These are phyloP conservation scores for Silene noctiflora DNA, from an alignment of 179 eudicot species.

Conservation along the genomic window DNA sequence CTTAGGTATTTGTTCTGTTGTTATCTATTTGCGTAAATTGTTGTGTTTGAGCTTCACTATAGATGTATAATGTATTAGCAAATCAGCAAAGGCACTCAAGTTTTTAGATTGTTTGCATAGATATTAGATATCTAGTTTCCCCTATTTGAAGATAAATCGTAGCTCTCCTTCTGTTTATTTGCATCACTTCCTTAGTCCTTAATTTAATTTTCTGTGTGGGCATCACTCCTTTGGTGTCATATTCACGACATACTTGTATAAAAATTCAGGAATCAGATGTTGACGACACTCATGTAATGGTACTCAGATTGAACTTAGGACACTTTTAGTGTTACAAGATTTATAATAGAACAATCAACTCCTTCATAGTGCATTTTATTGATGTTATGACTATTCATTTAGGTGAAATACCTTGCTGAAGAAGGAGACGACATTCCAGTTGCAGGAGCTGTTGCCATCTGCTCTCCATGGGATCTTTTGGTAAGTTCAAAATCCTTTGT, in stretches of 20 bases:
- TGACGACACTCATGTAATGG: background rate
- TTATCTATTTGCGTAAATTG: background rate
- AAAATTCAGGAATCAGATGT: background rate
- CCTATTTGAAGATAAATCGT: background rate
- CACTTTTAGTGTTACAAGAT: background rate
- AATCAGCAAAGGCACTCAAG: background rate
- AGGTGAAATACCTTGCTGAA: slow-evolving; percentile 96
- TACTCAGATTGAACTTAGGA: background rate
- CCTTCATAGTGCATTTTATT: slow-evolving; percentile 3
- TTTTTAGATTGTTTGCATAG: background rate
- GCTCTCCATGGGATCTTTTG: slow-evolving; percentile 99
- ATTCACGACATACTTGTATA: background rate
- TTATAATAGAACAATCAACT: background rate
- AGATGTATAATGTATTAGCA: background rate
- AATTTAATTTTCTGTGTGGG: background rate
- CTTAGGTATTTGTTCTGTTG: background rate
- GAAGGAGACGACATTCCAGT: slow-evolving; percentile 74
- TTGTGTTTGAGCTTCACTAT: background rate
- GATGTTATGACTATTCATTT: slow-evolving; percentile 15
- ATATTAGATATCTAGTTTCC: background rate
- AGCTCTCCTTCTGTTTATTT: background rate
- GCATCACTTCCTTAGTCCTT: background rate
- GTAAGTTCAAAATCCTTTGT: slow-evolving; percentile 36
- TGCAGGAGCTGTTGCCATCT: slow-evolving; percentile 88
- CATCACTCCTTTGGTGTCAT: background rate